These are phyloP conservation scores for Ammopiptanthus mongolicus DNA, from an alignment of 306 rosid species.

Conservation along the genomic window DNA sequence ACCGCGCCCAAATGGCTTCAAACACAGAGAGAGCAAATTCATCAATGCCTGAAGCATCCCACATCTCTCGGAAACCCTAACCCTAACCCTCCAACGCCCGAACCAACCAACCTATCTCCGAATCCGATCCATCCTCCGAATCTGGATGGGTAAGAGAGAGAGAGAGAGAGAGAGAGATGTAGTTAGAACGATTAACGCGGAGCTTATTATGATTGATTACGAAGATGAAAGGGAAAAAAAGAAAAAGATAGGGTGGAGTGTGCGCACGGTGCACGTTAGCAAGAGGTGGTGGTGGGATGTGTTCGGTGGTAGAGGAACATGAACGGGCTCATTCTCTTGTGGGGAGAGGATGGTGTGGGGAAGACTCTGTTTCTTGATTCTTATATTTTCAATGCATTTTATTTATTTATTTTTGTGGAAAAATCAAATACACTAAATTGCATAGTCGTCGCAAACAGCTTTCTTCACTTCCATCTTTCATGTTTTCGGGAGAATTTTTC, in stretches of 20 bases:
- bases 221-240: background rate
- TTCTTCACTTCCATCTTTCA: too few relatives aligned
- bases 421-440: background rate
- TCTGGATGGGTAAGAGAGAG: constrained; percentile 12
- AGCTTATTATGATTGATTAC: constrained; percentile 5
- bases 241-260: background rate
- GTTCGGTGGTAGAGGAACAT: constrained; percentile 75
- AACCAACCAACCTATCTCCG: background rate
- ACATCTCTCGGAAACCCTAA: constrained; percentile 72
- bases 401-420: background rate
- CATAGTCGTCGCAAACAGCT: background rate
- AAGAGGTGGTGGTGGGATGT: constrained; percentile 28
- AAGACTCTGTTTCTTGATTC: constrained; percentile 27
- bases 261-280: constrained; percentile 29
- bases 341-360: constrained; percentile 54
- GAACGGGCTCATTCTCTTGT: constrained; percentile 44
- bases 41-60: constrained; percentile 84
- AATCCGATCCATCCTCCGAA: constrained; percentile 2
- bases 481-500: too few relatives aligned
- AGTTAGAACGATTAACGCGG: constrained; percentile 8
- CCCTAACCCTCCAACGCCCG: constrained; percentile 31
- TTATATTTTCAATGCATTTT: constrained; percentile 25
- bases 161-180: too few relatives aligned
- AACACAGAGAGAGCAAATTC: constrained; percentile 76
- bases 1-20: constrained; percentile 63